Evolutionary conservation across 1,284 basidiomycete species (phyloP).

Genomic region (Megacollybia platyphylla): DNA sequence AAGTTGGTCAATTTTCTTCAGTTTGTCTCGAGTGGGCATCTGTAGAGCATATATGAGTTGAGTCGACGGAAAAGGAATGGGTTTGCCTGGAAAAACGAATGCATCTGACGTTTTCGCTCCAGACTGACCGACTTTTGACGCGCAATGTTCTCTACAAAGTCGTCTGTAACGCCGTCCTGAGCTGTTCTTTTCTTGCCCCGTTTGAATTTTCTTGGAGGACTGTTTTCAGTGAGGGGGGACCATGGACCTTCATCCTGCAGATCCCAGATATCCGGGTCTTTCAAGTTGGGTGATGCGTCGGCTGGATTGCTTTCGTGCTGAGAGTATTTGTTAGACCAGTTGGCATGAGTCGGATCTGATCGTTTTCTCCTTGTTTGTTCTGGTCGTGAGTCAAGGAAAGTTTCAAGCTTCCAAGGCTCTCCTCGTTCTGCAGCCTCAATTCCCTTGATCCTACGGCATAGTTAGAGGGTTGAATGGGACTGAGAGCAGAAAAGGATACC

Average conservation of each 20-base stretch:
- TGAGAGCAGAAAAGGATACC: slow-evolving; percentile 18
- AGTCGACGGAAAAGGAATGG: slow-evolving; percentile 3
- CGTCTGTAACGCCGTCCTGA: too few species aligned
- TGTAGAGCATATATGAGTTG: slow-evolving; percentile 10
- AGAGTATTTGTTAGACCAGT: too few species aligned
- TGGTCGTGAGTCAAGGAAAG: slow-evolving; percentile 27
- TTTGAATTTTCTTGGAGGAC: too few species aligned
- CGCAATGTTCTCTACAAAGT: slow-evolving; percentile 38
- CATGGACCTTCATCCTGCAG: too few species aligned
- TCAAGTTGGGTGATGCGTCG: too few species aligned
- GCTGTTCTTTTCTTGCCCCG: too few species aligned
- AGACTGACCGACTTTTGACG: slow-evolving; percentile 23
- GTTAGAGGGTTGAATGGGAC: too few species aligned
- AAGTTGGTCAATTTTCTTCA: slow-evolving; percentile 26
- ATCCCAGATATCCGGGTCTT: too few species aligned
- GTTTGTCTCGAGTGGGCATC: slow-evolving; percentile 42
- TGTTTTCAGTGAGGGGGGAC: too few species aligned
- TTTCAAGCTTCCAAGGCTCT: slow-evolving; percentile 30
- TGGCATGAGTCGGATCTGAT: too few species aligned
- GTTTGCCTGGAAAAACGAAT: slow-evolving; percentile 37
- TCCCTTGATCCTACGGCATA: slow-evolving; percentile 36
- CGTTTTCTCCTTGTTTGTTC: too few species aligned
- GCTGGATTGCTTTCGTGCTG: too few species aligned
- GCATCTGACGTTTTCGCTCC: slow-evolving; percentile 28
- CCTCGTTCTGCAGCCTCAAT: slow-evolving; percentile 38